These are phyloP conservation scores for Mycena venus DNA, from an alignment of 768 basidiomycete species.

Conservation along the genomic window DNA sequence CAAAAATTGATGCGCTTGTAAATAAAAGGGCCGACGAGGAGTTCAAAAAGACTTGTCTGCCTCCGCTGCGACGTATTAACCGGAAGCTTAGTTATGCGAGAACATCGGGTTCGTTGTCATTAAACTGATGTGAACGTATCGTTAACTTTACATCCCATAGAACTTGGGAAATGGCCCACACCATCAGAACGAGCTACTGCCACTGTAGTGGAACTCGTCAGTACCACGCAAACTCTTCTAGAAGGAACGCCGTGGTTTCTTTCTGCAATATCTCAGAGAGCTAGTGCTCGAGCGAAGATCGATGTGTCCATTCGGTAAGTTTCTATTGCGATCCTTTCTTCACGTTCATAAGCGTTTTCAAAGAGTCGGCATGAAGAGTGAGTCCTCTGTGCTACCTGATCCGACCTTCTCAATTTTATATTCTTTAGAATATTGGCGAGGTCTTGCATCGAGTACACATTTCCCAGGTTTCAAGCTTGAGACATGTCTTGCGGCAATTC, in stretches of 20 bases:
- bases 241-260: no score
- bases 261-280: no score
- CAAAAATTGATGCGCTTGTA: background rate
- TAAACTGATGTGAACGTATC: background rate
- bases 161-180: background rate
- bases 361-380: no score
- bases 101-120: background rate
- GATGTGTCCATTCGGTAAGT: no score
- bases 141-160: background rate
- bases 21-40: background rate
- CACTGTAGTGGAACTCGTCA: background rate
- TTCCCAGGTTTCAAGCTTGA: background rate
- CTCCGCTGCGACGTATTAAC: background rate
- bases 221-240: no score
- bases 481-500: background rate
- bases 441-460: background rate
- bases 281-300: no score
- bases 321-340: no score
- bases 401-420: background rate
- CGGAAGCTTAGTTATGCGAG: background rate
- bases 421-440: conserved; percentile 1
- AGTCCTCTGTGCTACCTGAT: no score
- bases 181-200: background rate
- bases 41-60: background rate
- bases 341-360: no score